phyloP scores from a whole-genome alignment of 352 stramenopile species.

The Pythium biforme region DNA sequence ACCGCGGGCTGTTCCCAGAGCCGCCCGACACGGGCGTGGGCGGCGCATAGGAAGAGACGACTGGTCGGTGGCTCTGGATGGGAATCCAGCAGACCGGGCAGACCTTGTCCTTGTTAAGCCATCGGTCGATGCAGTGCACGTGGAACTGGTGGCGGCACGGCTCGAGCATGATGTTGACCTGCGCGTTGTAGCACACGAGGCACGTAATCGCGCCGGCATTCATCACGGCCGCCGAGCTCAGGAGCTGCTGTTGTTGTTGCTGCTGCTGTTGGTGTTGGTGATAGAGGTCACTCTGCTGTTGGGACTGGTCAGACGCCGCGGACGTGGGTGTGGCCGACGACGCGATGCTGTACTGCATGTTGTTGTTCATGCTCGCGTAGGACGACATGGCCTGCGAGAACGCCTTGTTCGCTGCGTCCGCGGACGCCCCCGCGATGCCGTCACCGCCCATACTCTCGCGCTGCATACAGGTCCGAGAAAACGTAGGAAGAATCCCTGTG shows the following conservation, averaged over 20 bases:
- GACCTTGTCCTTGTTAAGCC: constrained; percentile 71
- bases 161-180: constrained; percentile 56
- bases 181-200: constrained; percentile 47
- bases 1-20: neutral
- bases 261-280: constrained; percentile 16
- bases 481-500: neutral
- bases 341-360: constrained; percentile 21
- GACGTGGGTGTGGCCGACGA: neutral
- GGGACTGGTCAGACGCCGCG: neutral
- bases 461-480: constrained; percentile 26
- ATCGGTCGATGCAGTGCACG: constrained; percentile 67
- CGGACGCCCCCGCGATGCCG: constrained; percentile 26
- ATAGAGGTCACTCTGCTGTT: constrained; percentile 15
- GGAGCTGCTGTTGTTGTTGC: constrained; percentile 22
- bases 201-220: constrained; percentile 31
- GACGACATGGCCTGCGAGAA: constrained; percentile 29
- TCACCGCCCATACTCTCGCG: constrained; percentile 37
- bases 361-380: constrained; percentile 18
- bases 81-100: constrained; percentile 75
- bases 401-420: constrained; percentile 25
- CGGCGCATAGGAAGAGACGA: constrained; percentile 34
- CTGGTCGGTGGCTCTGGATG: constrained; percentile 57
- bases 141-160: constrained; percentile 83
- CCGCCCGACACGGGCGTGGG: neutral
- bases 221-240: constrained; percentile 24